These are phyloP conservation scores for Cladosporium sp. DNA, from an alignment of 2,329 filamentous ascomycete species.

Conservation along the genomic window DNA sequence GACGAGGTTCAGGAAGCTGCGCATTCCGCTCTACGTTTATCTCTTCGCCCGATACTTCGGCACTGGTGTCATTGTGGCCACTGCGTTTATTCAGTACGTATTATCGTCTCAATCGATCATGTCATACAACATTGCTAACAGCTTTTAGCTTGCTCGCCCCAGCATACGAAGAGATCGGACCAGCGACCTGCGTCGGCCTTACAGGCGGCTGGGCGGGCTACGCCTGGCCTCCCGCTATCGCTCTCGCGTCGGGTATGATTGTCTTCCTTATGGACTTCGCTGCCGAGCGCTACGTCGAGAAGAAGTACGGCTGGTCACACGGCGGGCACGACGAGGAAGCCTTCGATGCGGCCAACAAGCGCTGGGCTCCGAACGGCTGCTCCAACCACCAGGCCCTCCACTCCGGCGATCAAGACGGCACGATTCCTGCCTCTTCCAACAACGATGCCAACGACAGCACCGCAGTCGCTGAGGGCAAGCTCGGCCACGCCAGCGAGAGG, in stretches of 20 bases:
- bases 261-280: slow-evolving; percentile 48
- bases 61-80: slow-evolving; percentile 43
- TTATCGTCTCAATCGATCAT: background rate
- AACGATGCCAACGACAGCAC: background rate
- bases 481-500: slow-evolving; percentile 9
- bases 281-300: slow-evolving; percentile 46
- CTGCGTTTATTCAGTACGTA: slow-evolving; percentile 40
- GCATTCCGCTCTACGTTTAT: slow-evolving; percentile 39
- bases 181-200: slow-evolving; percentile 47
- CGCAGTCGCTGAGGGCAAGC: slow-evolving; percentile 12
- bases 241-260: slow-evolving; percentile 41
- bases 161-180: slow-evolving; percentile 26
- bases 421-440: background rate
- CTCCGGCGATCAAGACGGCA: slow-evolving; percentile 36
- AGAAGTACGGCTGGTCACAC: slow-evolving; percentile 38
- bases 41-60: slow-evolving; percentile 45
- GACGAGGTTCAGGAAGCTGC: slow-evolving; percentile 31
- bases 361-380: slow-evolving; percentile 17
- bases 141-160: slow-evolving; percentile 30
- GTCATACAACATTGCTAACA: background rate
- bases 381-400: slow-evolving; percentile 36
- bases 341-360: slow-evolving; percentile 20
- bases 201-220: slow-evolving; percentile 48
- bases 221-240: slow-evolving; percentile 49
- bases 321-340: slow-evolving; percentile 19